These are phyloP conservation scores for Hanseniaspora sp. DNA, from an alignment of 1,139 yeast genomes.

Conservation along the genomic window DNA sequence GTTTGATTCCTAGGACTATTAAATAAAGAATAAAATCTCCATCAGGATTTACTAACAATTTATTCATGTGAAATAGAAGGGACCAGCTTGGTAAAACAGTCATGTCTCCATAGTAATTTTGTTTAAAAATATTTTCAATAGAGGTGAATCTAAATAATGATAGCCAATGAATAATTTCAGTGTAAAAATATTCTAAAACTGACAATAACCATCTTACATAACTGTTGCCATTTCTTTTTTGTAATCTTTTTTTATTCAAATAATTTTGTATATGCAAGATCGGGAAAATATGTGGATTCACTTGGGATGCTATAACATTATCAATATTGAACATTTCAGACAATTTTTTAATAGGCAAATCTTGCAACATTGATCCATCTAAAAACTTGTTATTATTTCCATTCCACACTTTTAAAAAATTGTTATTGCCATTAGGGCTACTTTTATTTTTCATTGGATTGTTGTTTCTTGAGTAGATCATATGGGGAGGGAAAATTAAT, in stretches of 20 bases:
- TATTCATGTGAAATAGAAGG: constrained; percentile 44
- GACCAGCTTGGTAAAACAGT: constrained; percentile 74
- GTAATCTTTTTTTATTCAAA: constrained; percentile 50
- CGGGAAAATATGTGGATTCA: constrained; percentile 92
- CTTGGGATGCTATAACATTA: constrained; percentile 94
- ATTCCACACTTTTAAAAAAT: constrained; percentile 48
- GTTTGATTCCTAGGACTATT: constrained; percentile 8
- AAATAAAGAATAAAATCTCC: constrained; percentile 8
- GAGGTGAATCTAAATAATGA: constrained; percentile 62
- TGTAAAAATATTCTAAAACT: constrained; percentile 53
- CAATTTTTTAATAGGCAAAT: constrained; percentile 75
- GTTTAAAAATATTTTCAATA: constrained; percentile 63
- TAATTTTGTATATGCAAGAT: constrained; percentile 56
- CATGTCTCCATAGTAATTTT: constrained; percentile 84
- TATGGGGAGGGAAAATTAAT: constrained; percentile 54
- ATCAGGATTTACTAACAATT: constrained; percentile 60
- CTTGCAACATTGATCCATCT: constrained; percentile 94
- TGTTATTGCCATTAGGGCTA: constrained; percentile 51
- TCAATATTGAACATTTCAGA: constrained; percentile 95
- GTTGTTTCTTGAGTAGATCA: constrained; percentile 30
- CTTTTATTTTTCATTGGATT: constrained; percentile 69
- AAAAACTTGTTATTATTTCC: constrained; percentile 67
- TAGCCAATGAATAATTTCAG: constrained; percentile 65
- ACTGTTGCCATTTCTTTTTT: constrained; percentile 58
- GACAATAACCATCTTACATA: constrained; percentile 42